These are phyloP conservation scores for Oxytropis ochrocephala DNA, from an alignment of 306 rosid species.

Conservation along the genomic window DNA sequence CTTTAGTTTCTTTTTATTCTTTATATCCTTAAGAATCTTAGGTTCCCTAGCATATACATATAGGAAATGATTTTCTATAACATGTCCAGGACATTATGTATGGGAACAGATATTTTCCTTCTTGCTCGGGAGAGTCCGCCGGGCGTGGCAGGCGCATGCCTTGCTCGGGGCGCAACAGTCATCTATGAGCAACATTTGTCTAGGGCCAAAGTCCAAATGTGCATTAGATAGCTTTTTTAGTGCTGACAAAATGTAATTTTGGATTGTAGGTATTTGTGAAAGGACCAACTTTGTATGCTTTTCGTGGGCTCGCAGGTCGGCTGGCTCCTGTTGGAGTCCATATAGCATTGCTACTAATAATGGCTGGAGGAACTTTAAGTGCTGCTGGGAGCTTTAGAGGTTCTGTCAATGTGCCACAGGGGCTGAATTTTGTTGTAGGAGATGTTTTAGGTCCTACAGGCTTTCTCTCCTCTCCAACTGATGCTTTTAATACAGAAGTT, in stretches of 20 bases:
- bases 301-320: slow-evolving; percentile 81
- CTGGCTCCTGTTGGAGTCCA: slow-evolving; percentile 96
- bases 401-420: slow-evolving; percentile 92
- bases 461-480: slow-evolving; percentile 73
- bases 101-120: too few relatives aligned
- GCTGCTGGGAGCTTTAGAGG: slow-evolving; percentile 96
- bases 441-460: slow-evolving; percentile 85
- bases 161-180: too few relatives aligned
- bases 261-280: slow-evolving; percentile 69
- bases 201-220: too few relatives aligned
- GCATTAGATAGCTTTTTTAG: not conserved
- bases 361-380: slow-evolving; percentile 91
- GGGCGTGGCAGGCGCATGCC: too few relatives aligned
- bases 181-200: too few relatives aligned
- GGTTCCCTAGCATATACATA: not conserved
- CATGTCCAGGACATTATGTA: too few relatives aligned
- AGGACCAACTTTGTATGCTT: slow-evolving; percentile 84
- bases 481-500: slow-evolving; percentile 79
- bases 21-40: not conserved
- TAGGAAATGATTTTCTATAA: not conserved
- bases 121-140: too few relatives aligned
- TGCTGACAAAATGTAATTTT: slow-evolving; percentile 14
- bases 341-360: slow-evolving; percentile 78
- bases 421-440: slow-evolving; percentile 84
- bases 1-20: not conserved